Base-by-base conservation (phyloP, 2,329 filamentous ascomycete genomes). In the Cryphonectria parasitica region DNA sequence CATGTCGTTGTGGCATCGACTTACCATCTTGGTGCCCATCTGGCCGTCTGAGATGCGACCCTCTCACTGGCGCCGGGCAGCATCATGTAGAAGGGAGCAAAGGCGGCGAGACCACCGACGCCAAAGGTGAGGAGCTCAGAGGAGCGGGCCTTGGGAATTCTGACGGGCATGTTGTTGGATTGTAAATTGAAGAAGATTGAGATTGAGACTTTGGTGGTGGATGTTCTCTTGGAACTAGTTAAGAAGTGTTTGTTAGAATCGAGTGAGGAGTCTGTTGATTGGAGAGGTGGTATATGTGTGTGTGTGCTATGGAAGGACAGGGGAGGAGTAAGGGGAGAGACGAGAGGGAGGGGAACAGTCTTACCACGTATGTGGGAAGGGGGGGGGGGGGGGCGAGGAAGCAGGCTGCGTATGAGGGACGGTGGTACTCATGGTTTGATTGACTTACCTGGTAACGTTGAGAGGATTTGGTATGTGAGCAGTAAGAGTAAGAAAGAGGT, bases 31-130 rank as follows among this genome's bases (percentile, higher is more conserved):
- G 87, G 86, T 4, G 87, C 87, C 87, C 87, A 89, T 75, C 85
- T 84, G 71, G 82, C 80, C 3, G 87, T 89, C 78, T 88, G 86
- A 34, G 79, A 79, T 68, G 85, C 83, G 49, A 89, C 77, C 60
- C 83, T 83, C 77, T 88, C 85, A 74, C 88, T 84, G 71, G 86
- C 85, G 49, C 86, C 86, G 36, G 87, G 87, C 70, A 87, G 81
- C 76, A 88, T 81, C 75, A 89, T 82, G 80, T 88, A 88, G 75
- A 89, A 82, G 39, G 87, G 87, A 1, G 86, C 83, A 69, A 89
- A 83, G 74, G 83, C 85, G 63, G 80, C 83, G 71, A 88, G 80
- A 71, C 87, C 86, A 34, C 87, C 87, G 54, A 85, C 81, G 69
- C 85, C 85, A 77, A 87, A 87, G 78, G 82, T 84, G 75, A 87